phyloP scores from a whole-genome alignment of 2,329 filamentous ascomycete genomes.

The Fusarium torreyae region DNA sequence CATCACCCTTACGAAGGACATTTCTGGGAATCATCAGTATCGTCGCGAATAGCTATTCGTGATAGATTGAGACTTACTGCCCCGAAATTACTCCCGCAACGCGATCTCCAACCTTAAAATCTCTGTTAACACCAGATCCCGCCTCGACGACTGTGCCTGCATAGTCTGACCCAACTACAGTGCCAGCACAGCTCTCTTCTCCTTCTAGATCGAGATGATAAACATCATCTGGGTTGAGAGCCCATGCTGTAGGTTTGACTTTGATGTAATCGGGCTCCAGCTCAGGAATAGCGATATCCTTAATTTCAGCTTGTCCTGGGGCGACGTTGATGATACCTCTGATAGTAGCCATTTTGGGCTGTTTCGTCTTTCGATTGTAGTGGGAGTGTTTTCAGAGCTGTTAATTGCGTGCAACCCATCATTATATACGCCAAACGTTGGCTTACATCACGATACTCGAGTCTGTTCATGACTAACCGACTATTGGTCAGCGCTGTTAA shows the following conservation, averaged over 20 bases:
- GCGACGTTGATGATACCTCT: conserved; percentile 6
- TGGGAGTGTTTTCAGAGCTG: too few relatives aligned
- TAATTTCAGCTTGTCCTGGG: background rate
- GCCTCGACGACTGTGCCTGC: conserved; percentile 63
- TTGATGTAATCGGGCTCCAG: background rate
- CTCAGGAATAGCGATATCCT: background rate
- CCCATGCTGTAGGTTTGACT: conserved; percentile 8
- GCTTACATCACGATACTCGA: background rate
- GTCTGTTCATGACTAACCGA: background rate
- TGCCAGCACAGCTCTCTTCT: conserved; percentile 19
- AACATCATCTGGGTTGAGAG: conserved; percentile 7
- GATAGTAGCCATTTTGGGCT: background rate
- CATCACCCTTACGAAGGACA: conserved; percentile 42
- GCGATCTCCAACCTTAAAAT: conserved; percentile 64
- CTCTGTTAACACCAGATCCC: conserved; percentile 55
- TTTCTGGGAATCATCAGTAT: background rate
- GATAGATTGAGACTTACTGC: background rate
- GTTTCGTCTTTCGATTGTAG: background rate
- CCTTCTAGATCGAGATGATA: conserved; percentile 14
- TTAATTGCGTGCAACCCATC: too few relatives aligned
- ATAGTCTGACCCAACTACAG: conserved; percentile 60
- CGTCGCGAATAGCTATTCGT: background rate
- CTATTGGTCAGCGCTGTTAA: background rate
- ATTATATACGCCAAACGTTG: background rate
- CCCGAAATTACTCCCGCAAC: conserved; percentile 48